Base-by-base conservation (phyloP, 2,329 filamentous ascomycete genomes). In the Lasiodiplodia gonubiensis region DNA sequence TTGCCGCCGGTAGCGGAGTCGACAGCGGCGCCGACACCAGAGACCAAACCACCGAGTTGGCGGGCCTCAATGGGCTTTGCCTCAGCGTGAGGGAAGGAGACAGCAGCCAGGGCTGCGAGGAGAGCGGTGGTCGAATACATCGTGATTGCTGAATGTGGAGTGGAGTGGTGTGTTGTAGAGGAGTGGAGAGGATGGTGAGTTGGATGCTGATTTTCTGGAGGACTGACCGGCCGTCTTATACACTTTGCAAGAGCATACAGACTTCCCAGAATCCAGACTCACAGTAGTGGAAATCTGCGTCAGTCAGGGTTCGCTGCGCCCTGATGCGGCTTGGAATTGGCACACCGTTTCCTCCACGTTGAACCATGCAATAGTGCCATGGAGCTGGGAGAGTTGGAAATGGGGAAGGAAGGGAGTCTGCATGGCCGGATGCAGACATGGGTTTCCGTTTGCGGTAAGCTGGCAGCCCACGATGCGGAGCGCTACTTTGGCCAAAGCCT, bases 101-200 rank as follows among this genome's bases (percentile, higher is more conserved):
- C 18, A 12, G 59, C 59, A 63, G 59, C 35, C 46, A 63, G 30
- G 49, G 59, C 59, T 63, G 59, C 59, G 59, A 63, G 12, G n/a
- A 63, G 18, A 3, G 37, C 46, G 59, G 30, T 37, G 8, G 59
- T 37, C 14, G 21, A 23, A 37, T 63, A 46, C 59, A 63, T 63
- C n/a, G 18, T 63, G 46, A 21, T 46, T 46, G 42, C 8, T 46
- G 42, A 21, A 21, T 46, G 39, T 7, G 8, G 42, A 21, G 18
- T 46, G 42, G 18, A n/a, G 5, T 46, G 18, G 14, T 18, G 27
- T 7, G 16, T 10, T n/a, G n/a, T 25, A 18, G 59, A 33, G 18
- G 27, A 8, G 59, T 18, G 10, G 59, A 63, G 59, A 51, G 59
- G 30, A 37, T 35, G 46, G 27, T 51, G 42, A 30, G n/a, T 12